phyloP scores from a whole-genome alignment of 495 filamentous ascomycete species.

The Hyaloscypha finlandica region DNA sequence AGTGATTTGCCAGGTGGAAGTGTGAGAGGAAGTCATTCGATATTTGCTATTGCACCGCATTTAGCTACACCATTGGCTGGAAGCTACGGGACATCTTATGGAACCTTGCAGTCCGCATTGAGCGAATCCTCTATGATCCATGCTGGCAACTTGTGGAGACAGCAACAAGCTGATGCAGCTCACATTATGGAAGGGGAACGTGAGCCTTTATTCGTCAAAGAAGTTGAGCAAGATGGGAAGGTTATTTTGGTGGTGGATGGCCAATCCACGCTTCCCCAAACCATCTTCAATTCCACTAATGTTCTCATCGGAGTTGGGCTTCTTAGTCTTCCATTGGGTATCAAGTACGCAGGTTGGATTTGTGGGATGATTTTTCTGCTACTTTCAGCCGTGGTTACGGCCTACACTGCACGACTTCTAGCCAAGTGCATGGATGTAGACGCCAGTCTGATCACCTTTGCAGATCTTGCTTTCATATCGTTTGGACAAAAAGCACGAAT shows the following conservation, averaged over 20 bases:
- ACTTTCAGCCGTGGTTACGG: constrained; percentile 72
- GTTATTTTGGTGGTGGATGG: constrained; percentile 81
- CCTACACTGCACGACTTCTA: constrained; percentile 84
- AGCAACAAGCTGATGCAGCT: constrained; percentile 60
- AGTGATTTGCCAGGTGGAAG: constrained; percentile 37
- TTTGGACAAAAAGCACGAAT: constrained; percentile 85
- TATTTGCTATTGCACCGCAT: constrained; percentile 64
- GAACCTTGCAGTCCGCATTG: constrained; percentile 68
- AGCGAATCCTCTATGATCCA: constrained; percentile 70
- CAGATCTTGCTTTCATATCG: constrained; percentile 88
- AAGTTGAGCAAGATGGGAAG: constrained; percentile 86
- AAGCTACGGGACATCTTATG: constrained; percentile 75
- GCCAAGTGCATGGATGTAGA: constrained; percentile 90
- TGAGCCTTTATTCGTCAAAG: constrained; percentile 80
- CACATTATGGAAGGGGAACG: constrained; percentile 61
- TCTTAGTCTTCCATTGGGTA: constrained; percentile 82
- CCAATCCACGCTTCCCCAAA: constrained; percentile 92
- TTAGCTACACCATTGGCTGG: constrained; percentile 66
- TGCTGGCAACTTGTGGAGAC: constrained; percentile 69
- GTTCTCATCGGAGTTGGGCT: constrained; percentile 91
- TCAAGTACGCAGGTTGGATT: constrained; percentile 91
- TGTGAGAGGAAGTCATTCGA: constrained; percentile 37
- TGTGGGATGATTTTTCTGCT: constrained; percentile 76
- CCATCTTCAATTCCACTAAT: constrained; percentile 95
- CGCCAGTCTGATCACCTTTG: constrained; percentile 75